These are phyloP conservation scores for Xylaria acuta DNA, from an alignment of 495 filamentous ascomycete genomes.

Conservation along the genomic window DNA sequence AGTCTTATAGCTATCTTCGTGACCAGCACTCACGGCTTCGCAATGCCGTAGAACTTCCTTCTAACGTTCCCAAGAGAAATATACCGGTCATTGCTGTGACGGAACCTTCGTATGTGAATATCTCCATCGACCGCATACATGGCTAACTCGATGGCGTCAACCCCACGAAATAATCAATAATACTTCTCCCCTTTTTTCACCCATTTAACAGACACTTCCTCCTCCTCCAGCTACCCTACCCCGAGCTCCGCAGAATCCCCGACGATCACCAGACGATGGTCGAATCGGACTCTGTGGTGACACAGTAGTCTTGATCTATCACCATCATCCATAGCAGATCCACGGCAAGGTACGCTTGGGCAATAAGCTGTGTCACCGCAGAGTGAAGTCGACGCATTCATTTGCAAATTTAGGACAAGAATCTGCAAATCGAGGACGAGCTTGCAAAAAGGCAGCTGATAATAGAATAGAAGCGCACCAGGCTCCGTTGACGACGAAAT, in stretches of 20 bases:
- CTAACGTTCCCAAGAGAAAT: too few species aligned
- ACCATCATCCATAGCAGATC: neutral
- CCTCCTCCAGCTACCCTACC: neutral
- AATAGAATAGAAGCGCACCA: neutral
- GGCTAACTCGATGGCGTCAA: too few species aligned
- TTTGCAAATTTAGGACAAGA: neutral
- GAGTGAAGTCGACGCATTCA: neutral
- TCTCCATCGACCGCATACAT: too few species aligned
- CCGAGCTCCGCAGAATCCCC: neutral
- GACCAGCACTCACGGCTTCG: too few species aligned
- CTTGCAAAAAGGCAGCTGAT: neutral
- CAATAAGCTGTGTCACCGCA: neutral
- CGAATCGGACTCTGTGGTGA: neutral
- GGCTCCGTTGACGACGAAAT: neutral
- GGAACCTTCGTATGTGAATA: too few species aligned
- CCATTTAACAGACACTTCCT: neutral
- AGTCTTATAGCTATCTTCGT: too few species aligned
- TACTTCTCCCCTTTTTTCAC: neutral
- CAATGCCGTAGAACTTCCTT: too few species aligned
- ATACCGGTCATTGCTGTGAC: too few species aligned
- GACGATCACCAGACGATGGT: neutral
- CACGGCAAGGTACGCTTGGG: neutral
- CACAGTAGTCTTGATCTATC: neutral
- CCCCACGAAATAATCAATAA: neutral
- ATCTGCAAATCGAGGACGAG: neutral